A percentile compares a stretch with the other conserved stretches of the same genome.
Conservation (phyloP, 306 rosid species). For the Canavalia gladiata region DNA sequence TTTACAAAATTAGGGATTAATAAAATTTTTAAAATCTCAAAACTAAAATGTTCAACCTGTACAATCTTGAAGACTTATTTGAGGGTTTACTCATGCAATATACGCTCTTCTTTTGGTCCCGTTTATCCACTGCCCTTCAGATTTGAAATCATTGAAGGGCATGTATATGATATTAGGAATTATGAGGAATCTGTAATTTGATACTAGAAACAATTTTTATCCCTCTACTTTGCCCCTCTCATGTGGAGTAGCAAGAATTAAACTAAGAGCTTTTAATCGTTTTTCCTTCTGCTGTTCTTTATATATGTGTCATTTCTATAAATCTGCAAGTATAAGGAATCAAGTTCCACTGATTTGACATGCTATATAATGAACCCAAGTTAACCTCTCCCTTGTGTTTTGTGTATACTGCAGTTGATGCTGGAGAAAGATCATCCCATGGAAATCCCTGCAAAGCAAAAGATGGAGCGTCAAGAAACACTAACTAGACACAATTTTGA, state of each 20-base stretch:
- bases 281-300: background rate
- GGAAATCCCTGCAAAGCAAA: conserved; percentile 82
- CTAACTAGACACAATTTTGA: conserved; percentile 67
- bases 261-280: background rate
- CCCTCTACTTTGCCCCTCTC: background rate
- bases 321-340: conserved; percentile 2
- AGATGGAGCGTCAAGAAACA: conserved; percentile 82
- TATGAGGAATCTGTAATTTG: background rate
- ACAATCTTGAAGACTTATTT: too few species aligned
- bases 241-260: background rate
- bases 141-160: conserved; percentile 14
- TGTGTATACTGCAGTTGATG: conserved; percentile 65
- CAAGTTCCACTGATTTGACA: conserved; percentile 24
- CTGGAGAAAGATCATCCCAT: conserved; percentile 63
- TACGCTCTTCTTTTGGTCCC: background rate
- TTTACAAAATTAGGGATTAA: too few species aligned
- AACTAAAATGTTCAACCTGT: too few species aligned
- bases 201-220: conserved; percentile 9
- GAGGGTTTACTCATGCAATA: background rate
- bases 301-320: background rate
- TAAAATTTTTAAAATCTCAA: too few species aligned
- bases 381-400: conserved; percentile 30
- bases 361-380: background rate
- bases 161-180: background rate
- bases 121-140: background rate